These are phyloP conservation scores for Salvia sclarea DNA, from an alignment of 305 asterid genomes.

Conservation along the genomic window DNA sequence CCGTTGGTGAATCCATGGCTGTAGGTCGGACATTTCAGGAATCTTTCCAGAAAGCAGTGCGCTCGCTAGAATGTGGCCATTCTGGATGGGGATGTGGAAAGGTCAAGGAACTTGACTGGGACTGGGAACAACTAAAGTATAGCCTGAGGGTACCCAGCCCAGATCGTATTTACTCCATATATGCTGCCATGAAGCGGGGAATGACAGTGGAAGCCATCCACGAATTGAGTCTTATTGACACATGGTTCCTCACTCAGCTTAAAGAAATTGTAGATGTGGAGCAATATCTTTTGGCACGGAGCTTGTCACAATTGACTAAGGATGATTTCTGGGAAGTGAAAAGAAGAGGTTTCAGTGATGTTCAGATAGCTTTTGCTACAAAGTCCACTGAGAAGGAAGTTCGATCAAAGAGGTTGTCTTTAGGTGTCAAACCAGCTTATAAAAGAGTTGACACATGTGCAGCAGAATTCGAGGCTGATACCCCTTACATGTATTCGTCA, in stretches of 20 bases:
- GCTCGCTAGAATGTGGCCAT: constrained; percentile 80
- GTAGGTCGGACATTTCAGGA: constrained; percentile 97
- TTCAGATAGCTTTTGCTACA: constrained; percentile 80
- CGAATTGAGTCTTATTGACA: constrained; percentile 73
- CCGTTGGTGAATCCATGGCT: constrained; percentile 99
- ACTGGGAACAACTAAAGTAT: constrained; percentile 77
- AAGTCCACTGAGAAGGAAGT: constrained; percentile 78
- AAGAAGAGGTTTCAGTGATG: constrained; percentile 94
- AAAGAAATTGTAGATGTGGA: constrained; percentile 88
- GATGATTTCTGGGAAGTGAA: constrained; percentile 93
- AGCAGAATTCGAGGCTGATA: constrained; percentile 96
- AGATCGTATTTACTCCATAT: constrained; percentile 81
- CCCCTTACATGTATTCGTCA: constrained; percentile 94
- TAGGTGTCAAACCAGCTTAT: constrained; percentile 84
- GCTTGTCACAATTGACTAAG: constrained; percentile 63
- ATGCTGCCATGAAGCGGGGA: constrained; percentile 94
- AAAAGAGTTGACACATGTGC: constrained; percentile 98
- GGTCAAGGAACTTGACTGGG: constrained; percentile 86
- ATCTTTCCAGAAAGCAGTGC: constrained; percentile 91
- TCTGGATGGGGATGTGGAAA: constrained; percentile 93
- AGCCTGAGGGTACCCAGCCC: constrained; percentile 85
- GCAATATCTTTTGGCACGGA: constrained; percentile 56
- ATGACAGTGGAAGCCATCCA: constrained; percentile 86
- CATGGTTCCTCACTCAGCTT: constrained; percentile 90
- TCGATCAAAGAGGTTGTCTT: constrained; percentile 66